Base-by-base conservation (phyloP, 805 yeast species). In the Suhomyces xylopsoci region DNA sequence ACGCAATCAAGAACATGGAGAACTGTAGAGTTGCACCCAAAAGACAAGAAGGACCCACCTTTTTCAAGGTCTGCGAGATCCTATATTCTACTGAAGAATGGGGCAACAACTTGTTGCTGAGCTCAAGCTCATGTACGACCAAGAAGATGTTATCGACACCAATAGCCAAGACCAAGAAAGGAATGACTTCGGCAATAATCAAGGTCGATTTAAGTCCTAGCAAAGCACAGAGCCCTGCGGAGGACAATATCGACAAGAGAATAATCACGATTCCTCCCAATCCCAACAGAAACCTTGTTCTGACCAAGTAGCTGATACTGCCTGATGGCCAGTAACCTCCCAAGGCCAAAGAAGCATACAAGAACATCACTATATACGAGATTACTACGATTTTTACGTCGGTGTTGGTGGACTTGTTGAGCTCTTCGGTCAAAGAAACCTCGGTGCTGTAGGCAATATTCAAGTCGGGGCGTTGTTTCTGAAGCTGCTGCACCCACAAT, bases 91-190 rank as follows among this genome's bases (percentile, higher is more conserved):
- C 67, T 0, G 81, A 61, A 40, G 53, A 46, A 2, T 53, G 53
- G 1, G 83, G 80, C 45, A 71, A 65, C 2, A 77, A 58, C 10
- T 70, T 77, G 46, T 80, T 80, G 26, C 84, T 79, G 17, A 77
- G 70, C 43, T 84, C 81, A 47, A 89, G 74, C 62, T 91, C 96
- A 64, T 92, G 92, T 0, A 90, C 86, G 19, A 93, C 82, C 58
- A 93, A 73, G 63, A 92, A 94, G 24, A 93, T 88, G 66, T 93
- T 93, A 70, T 93, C 99, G 25, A 93, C 90, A n/a, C 99, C 99
- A 51, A 93, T 85, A 0, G 99, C 99, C 53, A 93, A 76, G 12
- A 93, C 88, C 61, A 93, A 74, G 64, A 93, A 93, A 8, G 98
- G 98, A 32, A 93, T 93, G 5, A 93, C 99, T 66, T 94, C 98